Evolutionary conservation across 1,139 yeast genomes (phyloP).

Genomic region (Hansenula lynferdii): DNA sequence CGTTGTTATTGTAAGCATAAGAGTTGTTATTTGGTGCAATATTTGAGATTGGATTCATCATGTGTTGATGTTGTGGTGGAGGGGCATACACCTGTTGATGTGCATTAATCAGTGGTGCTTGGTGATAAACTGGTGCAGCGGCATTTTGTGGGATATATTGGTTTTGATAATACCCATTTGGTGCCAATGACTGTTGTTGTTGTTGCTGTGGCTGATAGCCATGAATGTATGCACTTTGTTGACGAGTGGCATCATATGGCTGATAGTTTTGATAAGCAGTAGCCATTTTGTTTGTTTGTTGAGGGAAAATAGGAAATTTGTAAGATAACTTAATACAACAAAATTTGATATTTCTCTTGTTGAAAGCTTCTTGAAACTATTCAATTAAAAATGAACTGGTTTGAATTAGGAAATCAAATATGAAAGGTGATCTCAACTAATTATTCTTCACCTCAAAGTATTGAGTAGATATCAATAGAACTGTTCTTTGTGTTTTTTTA

Average conservation of each 20-base stretch:
- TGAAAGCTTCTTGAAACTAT: no score
- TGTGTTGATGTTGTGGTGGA: constrained; percentile 1
- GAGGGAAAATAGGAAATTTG: background rate
- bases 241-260: constrained; percentile 7
- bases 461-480: background rate
- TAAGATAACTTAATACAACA: constrained; percentile 3
- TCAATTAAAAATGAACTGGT: no score
- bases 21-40: no score
- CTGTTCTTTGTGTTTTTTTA: background rate
- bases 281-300: constrained; percentile 5
- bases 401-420: no score
- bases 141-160: background rate
- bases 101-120: constrained; percentile 2
- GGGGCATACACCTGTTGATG: constrained; percentile 4
- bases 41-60: no score
- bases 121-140: constrained; percentile 1
- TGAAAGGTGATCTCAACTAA: background rate
- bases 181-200: background rate
- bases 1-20: constrained; percentile 1
- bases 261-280: constrained; percentile 7
- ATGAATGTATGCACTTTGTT: background rate
- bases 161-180: constrained; percentile 1
- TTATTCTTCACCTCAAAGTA: background rate
- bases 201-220: constrained; percentile 1
- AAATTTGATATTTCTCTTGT: background rate